A percentile compares a stretch with the other conserved stretches of the same genome.
phyloP scores from a whole-genome alignment of 139 green algal genomes.

The Diplosphaera chodatii region DNA sequence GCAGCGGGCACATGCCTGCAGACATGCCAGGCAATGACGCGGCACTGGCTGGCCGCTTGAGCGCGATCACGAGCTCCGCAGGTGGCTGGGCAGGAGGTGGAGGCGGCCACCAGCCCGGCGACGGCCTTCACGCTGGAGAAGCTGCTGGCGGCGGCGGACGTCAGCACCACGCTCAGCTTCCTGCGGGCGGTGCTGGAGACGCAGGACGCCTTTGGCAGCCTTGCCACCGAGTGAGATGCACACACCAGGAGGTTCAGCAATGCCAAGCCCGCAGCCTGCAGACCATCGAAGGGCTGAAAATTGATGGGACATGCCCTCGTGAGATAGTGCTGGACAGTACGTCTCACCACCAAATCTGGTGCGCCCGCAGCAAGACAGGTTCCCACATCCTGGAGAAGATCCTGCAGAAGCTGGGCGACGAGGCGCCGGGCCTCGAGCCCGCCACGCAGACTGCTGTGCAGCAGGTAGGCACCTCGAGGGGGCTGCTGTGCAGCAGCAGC shows the following conservation, averaged over 20 bases:
- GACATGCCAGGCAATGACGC: too few species aligned
- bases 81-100: slow-evolving; percentile 14
- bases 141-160: slow-evolving; percentile 40
- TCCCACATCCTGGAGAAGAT: slow-evolving; percentile 62
- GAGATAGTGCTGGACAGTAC: too few species aligned
- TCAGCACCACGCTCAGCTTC: slow-evolving; percentile 17
- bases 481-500: too few species aligned
- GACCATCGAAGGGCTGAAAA: too few species aligned
- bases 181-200: slow-evolving; percentile 10
- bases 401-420: slow-evolving; percentile 23
- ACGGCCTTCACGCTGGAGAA: slow-evolving; percentile 60
- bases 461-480: too few species aligned
- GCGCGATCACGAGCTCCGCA: too few species aligned
- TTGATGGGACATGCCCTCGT: too few species aligned
- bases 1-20: too few species aligned
- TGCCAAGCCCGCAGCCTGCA: too few species aligned
- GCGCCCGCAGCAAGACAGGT: slow-evolving; percentile 58
- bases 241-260: too few species aligned
- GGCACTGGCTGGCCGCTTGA: too few species aligned
- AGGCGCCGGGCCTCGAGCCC: slow-evolving; percentile 1
- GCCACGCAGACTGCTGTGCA: not conserved
- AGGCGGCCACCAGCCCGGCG: slow-evolving; percentile 26
- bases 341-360: too few species aligned
- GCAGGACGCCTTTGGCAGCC: not conserved
- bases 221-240: slow-evolving; percentile 6